Percentiles rank a stretch among this genome's conserved stretches.
Conservation (phyloP, 768 basidiomycete genomes). For the Chalciporus pseudorubinellus region DNA sequence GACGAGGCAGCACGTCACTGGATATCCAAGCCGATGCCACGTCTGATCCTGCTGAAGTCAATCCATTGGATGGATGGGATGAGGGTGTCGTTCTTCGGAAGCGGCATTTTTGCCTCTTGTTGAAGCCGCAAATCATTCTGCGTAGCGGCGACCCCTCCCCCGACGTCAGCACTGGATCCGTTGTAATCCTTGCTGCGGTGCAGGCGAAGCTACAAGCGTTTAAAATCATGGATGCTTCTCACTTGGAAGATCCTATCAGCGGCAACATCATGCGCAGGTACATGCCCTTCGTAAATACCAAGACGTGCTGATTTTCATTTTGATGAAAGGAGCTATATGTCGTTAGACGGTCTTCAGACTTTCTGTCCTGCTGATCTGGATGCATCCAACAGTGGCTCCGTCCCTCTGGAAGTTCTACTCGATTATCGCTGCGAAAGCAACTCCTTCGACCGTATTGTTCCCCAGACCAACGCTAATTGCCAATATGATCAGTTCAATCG, state of each 20-base stretch:
- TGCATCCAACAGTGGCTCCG: slow-evolving; percentile 47
- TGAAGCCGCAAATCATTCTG: slow-evolving; percentile 89
- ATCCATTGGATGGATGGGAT: slow-evolving; percentile 70
- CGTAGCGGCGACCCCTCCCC: slow-evolving; percentile 49
- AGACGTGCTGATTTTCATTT: slow-evolving; percentile 1
- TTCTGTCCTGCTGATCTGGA: slow-evolving; percentile 66
- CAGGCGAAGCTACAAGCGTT: slow-evolving; percentile 78
- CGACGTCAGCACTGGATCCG: slow-evolving; percentile 42
- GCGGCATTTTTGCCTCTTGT: slow-evolving; percentile 77
- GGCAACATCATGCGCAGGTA: slow-evolving; percentile 86
- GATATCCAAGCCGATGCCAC: slow-evolving; percentile 36
- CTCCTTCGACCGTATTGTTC: slow-evolving; percentile 86
- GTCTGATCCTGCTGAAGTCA: slow-evolving; percentile 38
- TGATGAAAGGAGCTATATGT: slow-evolving; percentile 64
- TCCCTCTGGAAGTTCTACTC: slow-evolving; percentile 89
- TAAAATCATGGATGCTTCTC: slow-evolving; percentile 74
- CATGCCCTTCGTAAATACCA: neutral
- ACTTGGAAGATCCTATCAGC: slow-evolving; percentile 79
- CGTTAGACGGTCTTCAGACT: slow-evolving; percentile 78
- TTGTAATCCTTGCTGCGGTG: slow-evolving; percentile 73
- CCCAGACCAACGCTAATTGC: slow-evolving; percentile 81
- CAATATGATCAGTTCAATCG: slow-evolving; percentile 96
- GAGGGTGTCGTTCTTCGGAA: slow-evolving; percentile 67
- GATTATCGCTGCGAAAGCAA: slow-evolving; percentile 80
- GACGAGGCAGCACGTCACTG: slow-evolving; percentile 43